These are phyloP conservation scores for Globisporangium spinosum DNA, from an alignment of 352 stramenopile genomes.

Conservation along the genomic window DNA sequence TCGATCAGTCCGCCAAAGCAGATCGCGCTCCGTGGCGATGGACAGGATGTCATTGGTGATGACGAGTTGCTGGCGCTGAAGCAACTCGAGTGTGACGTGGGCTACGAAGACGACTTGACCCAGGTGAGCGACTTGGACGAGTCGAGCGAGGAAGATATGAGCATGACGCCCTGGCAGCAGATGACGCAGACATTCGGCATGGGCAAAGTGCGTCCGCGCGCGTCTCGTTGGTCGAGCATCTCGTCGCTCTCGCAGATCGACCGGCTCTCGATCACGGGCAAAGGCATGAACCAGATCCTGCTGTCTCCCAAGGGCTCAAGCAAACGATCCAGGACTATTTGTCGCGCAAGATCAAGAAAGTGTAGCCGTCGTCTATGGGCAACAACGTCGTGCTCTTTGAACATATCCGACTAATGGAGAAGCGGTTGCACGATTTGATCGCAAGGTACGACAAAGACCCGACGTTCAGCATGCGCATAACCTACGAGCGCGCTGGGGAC, in stretches of 20 bases:
- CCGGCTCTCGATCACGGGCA: slow-evolving; percentile 47
- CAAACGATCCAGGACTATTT: slow-evolving; percentile 63
- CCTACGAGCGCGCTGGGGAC: slow-evolving; percentile 39
- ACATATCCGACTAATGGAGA: slow-evolving; percentile 33
- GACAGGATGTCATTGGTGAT: slow-evolving; percentile 32
- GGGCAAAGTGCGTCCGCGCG: slow-evolving; percentile 37
- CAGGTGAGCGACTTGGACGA: slow-evolving; percentile 83
- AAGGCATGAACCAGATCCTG: slow-evolving; percentile 45
- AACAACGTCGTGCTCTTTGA: slow-evolving; percentile 26
- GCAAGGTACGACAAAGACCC: slow-evolving; percentile 13
- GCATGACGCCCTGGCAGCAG: slow-evolving; percentile 80
- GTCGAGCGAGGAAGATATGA: slow-evolving; percentile 72
- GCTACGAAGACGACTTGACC: slow-evolving; percentile 75
- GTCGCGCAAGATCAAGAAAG: slow-evolving; percentile 62
- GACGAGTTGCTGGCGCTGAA: slow-evolving; percentile 53
- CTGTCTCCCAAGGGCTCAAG: slow-evolving; percentile 51
- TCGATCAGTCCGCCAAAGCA: slow-evolving; percentile 35
- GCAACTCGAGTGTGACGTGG: slow-evolving; percentile 67
- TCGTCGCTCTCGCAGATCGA: slow-evolving; percentile 66
- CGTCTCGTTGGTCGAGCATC: slow-evolving; percentile 50
- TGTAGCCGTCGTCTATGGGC: slow-evolving; percentile 38
- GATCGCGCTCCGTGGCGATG: slow-evolving; percentile 19
- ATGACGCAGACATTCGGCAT: slow-evolving; percentile 85
- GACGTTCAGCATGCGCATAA: slow-evolving; percentile 36
- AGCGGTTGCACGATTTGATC: slow-evolving; percentile 17